Evolutionary conservation across 805 yeast genomes (phyloP).

Genomic region (Spathaspora sp.): DNA sequence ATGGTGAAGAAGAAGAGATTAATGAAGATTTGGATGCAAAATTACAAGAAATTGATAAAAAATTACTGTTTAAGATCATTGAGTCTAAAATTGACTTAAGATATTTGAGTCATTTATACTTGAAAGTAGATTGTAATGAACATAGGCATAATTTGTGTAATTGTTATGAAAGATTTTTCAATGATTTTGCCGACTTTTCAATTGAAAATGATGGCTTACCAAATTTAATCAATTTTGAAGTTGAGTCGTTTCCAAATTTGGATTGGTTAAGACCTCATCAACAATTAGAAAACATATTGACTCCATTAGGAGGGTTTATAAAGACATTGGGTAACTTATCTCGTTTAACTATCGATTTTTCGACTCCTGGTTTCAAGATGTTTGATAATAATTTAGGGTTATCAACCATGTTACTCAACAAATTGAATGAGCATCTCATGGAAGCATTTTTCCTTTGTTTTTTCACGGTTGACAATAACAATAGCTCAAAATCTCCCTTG

Average conservation of each 20-base stretch:
- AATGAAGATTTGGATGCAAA: constrained; percentile 6
- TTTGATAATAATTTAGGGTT: constrained; percentile 28
- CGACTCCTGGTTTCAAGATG: constrained; percentile 36
- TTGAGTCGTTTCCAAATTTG: constrained; percentile 27
- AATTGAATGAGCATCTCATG: constrained; percentile 30
- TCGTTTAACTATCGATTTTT: constrained; percentile 26
- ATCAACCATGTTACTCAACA: constrained; percentile 25
- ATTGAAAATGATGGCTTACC: constrained; percentile 24
- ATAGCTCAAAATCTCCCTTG: constrained; percentile 7
- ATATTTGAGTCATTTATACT: constrained; percentile 17
- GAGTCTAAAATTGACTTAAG: constrained; percentile 22
- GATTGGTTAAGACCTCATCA: constrained; percentile 36
- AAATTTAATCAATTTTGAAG: constrained; percentile 23
- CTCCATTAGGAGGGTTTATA: constrained; percentile 29
- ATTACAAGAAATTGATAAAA: constrained; percentile 15
- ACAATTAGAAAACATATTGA: constrained; percentile 23
- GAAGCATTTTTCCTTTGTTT: constrained; percentile 32
- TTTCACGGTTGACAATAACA: constrained; percentile 9
- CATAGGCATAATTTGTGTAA: constrained; percentile 18
- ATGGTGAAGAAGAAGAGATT: neutral
- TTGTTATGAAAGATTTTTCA: constrained; percentile 26
- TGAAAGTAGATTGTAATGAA: constrained; percentile 30
- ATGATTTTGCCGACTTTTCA: constrained; percentile 20
- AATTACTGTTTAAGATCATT: constrained; percentile 16
- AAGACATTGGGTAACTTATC: constrained; percentile 20